phyloP scores from a whole-genome alignment of 164 flowering plant genomes.

The Akebia trifoliata region DNA sequence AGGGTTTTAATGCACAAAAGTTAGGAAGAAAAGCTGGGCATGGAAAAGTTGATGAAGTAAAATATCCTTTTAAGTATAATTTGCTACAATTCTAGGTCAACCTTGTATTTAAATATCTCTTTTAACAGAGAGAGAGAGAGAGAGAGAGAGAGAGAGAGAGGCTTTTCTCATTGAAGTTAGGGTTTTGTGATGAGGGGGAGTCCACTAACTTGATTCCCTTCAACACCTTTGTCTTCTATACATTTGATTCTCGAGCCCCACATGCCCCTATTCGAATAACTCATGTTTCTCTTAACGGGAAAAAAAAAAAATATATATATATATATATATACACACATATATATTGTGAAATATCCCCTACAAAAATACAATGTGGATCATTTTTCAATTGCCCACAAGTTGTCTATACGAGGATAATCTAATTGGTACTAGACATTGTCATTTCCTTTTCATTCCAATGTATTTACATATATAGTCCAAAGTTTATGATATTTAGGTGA shows the following conservation, averaged over 20 bases:
- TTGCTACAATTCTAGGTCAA: slow-evolving; percentile 10
- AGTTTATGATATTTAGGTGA: too few relatives aligned
- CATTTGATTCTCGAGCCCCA: slow-evolving; percentile 1
- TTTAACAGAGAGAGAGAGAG: too few relatives aligned
- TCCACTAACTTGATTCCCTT: slow-evolving; percentile 11
- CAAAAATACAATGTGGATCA: too few relatives aligned
- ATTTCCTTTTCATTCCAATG: too few relatives aligned
- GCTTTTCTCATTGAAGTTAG: slow-evolving; percentile 1
- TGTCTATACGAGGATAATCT: too few relatives aligned
- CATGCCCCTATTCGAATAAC: not conserved
- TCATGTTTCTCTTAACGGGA: not conserved
- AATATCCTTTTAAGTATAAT: not conserved
- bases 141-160: too few relatives aligned
- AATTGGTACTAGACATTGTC: too few relatives aligned
- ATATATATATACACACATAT: too few relatives aligned
- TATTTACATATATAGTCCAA: too few relatives aligned
- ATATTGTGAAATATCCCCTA: too few relatives aligned
- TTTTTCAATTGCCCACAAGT: too few relatives aligned
- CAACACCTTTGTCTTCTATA: not conserved
- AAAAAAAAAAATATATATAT: not conserved
- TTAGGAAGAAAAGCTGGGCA: slow-evolving; percentile 8
- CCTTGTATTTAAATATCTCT: not conserved
- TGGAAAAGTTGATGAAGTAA: slow-evolving; percentile 8
- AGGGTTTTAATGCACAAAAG: slow-evolving; percentile 10
- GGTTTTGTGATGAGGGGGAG: slow-evolving; percentile 8